Evolutionary conservation across 2,329 filamentous ascomycete species (phyloP).

Genomic region (Leptographium galeiforme): DNA sequence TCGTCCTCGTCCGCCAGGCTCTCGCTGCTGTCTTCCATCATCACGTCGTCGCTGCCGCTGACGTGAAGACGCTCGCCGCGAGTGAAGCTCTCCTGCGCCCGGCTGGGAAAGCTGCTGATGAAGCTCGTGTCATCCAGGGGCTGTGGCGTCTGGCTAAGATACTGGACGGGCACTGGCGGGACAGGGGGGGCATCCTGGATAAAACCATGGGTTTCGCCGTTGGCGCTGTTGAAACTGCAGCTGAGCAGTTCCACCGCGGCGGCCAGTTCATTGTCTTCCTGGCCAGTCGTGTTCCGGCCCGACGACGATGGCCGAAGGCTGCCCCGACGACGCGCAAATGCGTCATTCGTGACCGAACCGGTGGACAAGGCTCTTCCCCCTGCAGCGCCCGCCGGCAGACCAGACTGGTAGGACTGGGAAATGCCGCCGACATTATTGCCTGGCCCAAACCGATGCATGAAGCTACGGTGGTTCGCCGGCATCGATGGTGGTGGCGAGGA

Average conservation of each 20-base stretch:
- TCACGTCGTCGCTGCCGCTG: constrained; percentile 36
- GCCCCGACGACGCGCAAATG: not conserved
- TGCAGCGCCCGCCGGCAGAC: constrained; percentile 18
- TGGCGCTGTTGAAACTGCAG: constrained; percentile 75
- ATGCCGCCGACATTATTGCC: constrained; percentile 23
- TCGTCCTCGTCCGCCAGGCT: constrained; percentile 54
- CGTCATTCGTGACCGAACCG: constrained; percentile 31
- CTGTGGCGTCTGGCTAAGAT: constrained; percentile 42
- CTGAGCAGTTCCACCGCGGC: constrained; percentile 82
- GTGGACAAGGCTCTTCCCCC: constrained; percentile 21
- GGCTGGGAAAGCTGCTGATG: constrained; percentile 47
- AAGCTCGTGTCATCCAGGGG: constrained; percentile 45
- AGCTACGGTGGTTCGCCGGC: constrained; percentile 44
- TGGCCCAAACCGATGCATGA: constrained; percentile 17
- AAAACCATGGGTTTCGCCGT: constrained; percentile 35
- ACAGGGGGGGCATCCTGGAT: constrained; percentile 71
- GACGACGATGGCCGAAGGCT: constrained; percentile 41
- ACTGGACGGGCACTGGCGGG: constrained; percentile 71
- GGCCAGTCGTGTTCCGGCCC: constrained; percentile 58
- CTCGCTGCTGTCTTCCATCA: constrained; percentile 53
- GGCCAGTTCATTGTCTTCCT: constrained; percentile 77
- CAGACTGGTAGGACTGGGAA: constrained; percentile 73
- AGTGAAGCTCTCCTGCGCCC: constrained; percentile 52
- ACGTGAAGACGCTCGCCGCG: constrained; percentile 31
- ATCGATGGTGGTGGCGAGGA: constrained; percentile 14